These are phyloP conservation scores for Toxicodendron radicans DNA, from an alignment of 345 rosid species.

Conservation along the genomic window DNA sequence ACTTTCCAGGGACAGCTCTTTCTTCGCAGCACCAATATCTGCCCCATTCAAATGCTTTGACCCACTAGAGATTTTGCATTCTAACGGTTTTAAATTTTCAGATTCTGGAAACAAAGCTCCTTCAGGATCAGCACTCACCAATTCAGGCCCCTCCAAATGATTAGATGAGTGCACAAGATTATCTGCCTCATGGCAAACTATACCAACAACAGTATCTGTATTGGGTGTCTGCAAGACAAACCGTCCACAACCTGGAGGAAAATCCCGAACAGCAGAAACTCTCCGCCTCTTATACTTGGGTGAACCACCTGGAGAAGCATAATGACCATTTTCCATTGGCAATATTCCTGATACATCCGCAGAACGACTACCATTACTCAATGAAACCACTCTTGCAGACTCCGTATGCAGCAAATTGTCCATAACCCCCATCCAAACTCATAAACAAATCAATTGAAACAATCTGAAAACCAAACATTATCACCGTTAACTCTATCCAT, in stretches of 20 bases:
- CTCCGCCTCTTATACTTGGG: conserved; percentile 44
- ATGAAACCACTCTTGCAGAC: conserved; percentile 31
- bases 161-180: conserved; percentile 5
- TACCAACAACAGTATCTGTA: conserved; percentile 10
- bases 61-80: conserved; percentile 11
- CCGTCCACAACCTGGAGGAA: conserved; percentile 51
- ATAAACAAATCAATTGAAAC: conserved; percentile 14
- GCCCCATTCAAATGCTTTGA: conserved; percentile 9
- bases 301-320: conserved; percentile 11
- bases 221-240: conserved; percentile 11
- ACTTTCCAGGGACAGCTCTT: conserved; percentile 10
- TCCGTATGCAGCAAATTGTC: conserved; percentile 34
- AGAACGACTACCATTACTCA: conserved; percentile 25
- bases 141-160: conserved; percentile 15
- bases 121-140: conserved; percentile 1
- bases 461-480: conserved; percentile 24
- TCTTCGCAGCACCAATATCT: conserved; percentile 19
- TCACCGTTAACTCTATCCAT: neutral
- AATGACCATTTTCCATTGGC: conserved; percentile 30
- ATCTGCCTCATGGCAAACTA: conserved; percentile 16
- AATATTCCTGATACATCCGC: conserved; percentile 31
- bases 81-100: conserved; percentile 14
- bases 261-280: conserved; percentile 51
- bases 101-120: conserved; percentile 8
- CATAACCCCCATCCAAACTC: conserved; percentile 42